These are phyloP conservation scores for Lipomyces chichibuensis DNA, from an alignment of 805 yeast species.

Conservation along the genomic window DNA sequence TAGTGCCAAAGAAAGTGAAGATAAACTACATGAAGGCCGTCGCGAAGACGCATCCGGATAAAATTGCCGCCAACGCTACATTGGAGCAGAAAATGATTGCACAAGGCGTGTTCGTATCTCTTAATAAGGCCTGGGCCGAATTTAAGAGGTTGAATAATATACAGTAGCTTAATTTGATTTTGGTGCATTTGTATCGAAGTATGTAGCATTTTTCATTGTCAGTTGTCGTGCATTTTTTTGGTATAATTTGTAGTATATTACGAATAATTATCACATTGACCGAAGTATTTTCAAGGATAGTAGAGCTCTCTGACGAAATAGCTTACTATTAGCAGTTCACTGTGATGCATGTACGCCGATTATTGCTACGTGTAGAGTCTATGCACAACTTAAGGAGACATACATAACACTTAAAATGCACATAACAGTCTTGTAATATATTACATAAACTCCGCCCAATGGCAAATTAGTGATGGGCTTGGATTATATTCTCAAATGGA, in stretches of 20 bases:
- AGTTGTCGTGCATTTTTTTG: neutral
- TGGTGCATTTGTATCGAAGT: constrained; percentile 1
- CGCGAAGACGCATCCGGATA: constrained; percentile 82
- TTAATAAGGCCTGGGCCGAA: constrained; percentile 88
- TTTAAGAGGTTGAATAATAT: constrained; percentile 65
- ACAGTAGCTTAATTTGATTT: constrained; percentile 4
- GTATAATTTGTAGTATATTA: neutral
- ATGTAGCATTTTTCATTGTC: neutral
- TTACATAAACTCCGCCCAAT: too few relatives aligned
- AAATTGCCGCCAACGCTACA: constrained; percentile 60
- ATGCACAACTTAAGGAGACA: too few relatives aligned
- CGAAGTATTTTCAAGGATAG: neutral
- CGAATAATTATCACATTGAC: neutral
- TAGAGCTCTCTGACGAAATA: too few relatives aligned
- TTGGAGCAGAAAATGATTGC: constrained; percentile 81
- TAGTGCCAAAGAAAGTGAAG: constrained; percentile 87
- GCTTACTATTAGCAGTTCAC: too few relatives aligned
- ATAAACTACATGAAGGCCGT: constrained; percentile 80
- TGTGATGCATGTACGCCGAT: too few relatives aligned
- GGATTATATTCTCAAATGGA: neutral
- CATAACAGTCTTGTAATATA: too few relatives aligned
- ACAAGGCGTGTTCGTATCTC: constrained; percentile 77
- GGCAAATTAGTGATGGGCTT: neutral
- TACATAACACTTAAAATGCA: too few relatives aligned
- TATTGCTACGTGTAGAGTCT: too few relatives aligned